Conservation (phyloP, 2,329 filamentous ascomycete genomes). For the Sclerotinia borealis region DNA sequence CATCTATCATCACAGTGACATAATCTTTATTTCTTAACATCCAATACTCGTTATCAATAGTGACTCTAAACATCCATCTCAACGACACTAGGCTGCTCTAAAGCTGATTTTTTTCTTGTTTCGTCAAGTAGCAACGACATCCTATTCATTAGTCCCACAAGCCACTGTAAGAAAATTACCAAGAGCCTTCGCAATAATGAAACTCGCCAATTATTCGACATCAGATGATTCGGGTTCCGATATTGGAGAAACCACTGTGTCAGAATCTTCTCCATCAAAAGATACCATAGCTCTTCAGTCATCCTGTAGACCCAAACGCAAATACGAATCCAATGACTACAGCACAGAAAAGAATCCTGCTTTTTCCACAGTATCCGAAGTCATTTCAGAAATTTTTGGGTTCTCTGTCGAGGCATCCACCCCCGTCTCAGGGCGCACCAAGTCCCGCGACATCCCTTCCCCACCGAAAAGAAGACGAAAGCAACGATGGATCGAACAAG, state of each 20-base stretch:
- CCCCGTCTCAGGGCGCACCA: not conserved
- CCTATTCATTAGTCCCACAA: not conserved
- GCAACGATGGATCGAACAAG: not conserved
- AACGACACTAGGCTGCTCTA: not conserved
- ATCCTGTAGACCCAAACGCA: not conserved
- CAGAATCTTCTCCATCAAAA: no score
- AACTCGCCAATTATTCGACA: rapidly evolving
- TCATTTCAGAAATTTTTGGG: not conserved
- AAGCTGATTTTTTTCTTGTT: not conserved
- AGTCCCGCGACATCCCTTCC: not conserved
- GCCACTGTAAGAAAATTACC: not conserved
- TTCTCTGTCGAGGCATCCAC: rapidly evolving
- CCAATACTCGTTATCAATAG: not conserved
- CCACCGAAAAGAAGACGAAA: not conserved
- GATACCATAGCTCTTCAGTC: not conserved
- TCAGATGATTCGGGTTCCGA: no score
- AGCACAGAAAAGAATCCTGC: not conserved
- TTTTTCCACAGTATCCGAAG: not conserved
- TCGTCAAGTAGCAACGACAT: no score
- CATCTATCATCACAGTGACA: not conserved
- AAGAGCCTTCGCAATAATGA: not conserved
- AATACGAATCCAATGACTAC: not conserved
- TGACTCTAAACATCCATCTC: not conserved
- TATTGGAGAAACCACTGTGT: not conserved
- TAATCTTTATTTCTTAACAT: not conserved